These are phyloP conservation scores for Ceratocystis colombiana DNA, from an alignment of 2,329 filamentous ascomycete genomes.

Conservation along the genomic window DNA sequence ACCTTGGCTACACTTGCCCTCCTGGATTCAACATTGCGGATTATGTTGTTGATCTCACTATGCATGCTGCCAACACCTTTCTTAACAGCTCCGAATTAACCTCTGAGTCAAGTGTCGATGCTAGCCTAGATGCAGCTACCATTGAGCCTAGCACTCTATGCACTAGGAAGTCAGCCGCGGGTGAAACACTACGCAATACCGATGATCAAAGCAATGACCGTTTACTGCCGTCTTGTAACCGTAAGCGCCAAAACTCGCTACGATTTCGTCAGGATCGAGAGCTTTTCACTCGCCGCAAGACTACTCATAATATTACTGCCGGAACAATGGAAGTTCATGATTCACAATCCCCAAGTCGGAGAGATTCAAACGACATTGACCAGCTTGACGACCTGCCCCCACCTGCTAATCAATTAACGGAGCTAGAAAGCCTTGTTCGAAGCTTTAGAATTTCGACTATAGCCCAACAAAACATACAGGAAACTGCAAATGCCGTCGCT, in stretches of 20 bases:
- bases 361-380: constrained; percentile 36
- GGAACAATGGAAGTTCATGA: constrained; percentile 34
- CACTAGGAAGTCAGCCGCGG: constrained; percentile 83
- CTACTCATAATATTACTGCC: constrained; percentile 44
- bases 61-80: constrained; percentile 68
- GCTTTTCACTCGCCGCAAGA: constrained; percentile 72
- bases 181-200: constrained; percentile 64
- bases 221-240: constrained; percentile 49
- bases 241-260: constrained; percentile 63
- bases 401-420: constrained; percentile 54
- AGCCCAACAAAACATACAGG: constrained; percentile 60
- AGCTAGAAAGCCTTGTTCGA: constrained; percentile 70
- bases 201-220: constrained; percentile 57
- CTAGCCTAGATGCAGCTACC: constrained; percentile 35
- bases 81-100: constrained; percentile 46
- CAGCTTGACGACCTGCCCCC: constrained; percentile 56
- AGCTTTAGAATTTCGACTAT: constrained; percentile 72
- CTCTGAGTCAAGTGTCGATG: constrained; percentile 39
- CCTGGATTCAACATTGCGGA: constrained; percentile 98
- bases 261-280: constrained; percentile 79
- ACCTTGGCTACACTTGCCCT: constrained; percentile 83
- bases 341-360: not conserved
- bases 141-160: constrained; percentile 77
- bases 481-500: constrained; percentile 62
- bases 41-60: constrained; percentile 92